Conservation (phyloP, 1,284 basidiomycete genomes). For the Pseudozyma thailandica region DNA sequence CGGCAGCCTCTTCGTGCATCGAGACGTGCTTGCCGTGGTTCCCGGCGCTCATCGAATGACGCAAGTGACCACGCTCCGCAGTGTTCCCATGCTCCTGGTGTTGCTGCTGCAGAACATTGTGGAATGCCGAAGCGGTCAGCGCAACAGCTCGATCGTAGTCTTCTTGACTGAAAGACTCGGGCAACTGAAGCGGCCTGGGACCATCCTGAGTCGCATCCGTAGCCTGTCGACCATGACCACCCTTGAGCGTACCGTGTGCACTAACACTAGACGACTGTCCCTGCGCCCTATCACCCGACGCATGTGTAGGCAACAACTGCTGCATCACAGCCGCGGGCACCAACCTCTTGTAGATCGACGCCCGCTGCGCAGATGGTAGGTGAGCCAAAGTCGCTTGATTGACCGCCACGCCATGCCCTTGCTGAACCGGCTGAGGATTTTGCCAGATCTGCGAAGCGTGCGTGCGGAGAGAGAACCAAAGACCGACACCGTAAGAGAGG, state of each 20-base stretch:
- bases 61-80: constrained; percentile 30
- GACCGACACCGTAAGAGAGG: constrained; percentile 92
- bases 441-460: constrained; percentile 99
- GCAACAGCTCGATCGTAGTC: constrained; percentile 61
- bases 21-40: constrained; percentile 37
- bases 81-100: constrained; percentile 22
- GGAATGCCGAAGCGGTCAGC: constrained; percentile 59
- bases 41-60: constrained; percentile 16
- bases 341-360: constrained; percentile 80
- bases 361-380: constrained; percentile 71
- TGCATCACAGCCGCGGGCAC: constrained; percentile 64
- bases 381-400: constrained; percentile 46
- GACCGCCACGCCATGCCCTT: constrained; percentile 46
- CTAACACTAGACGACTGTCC: constrained; percentile 26
- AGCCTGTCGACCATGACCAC: constrained; percentile 16
- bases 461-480: constrained; percentile 98
- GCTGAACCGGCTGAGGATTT: constrained; percentile 72
- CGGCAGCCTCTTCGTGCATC: constrained; percentile 40
- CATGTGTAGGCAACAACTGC: constrained; percentile 57
- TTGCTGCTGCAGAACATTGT: constrained; percentile 50
- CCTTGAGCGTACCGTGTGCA: constrained; percentile 34
- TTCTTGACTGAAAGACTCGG: constrained; percentile 54
- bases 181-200: constrained; percentile 45
- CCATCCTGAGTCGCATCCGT: constrained; percentile 31
- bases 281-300: constrained; percentile 18